Conservation (phyloP, 352 stramenopile species). For the Phytophthora tubulina region DNA sequence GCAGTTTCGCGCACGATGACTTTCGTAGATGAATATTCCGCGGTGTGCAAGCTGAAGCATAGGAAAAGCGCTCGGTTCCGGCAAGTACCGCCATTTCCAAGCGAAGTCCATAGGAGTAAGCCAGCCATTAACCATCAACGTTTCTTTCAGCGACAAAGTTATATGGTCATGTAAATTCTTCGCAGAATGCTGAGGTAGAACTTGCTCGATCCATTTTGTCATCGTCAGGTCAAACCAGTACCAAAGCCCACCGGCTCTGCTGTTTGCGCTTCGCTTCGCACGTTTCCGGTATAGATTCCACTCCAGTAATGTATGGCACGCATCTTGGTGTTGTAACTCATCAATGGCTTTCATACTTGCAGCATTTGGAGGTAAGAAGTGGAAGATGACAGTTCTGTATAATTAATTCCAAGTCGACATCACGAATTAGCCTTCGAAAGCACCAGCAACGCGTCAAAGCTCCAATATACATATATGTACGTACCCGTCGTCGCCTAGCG, state of each 20-base stretch:
- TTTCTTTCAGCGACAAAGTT: constrained; percentile 16
- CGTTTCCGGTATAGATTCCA: constrained; percentile 42
- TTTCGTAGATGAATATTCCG: constrained; percentile 55
- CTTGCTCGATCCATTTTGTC: constrained; percentile 40
- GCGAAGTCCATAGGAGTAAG: constrained; percentile 48
- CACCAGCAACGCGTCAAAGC: neutral
- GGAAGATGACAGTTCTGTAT: constrained; percentile 39
- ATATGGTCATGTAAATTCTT: neutral
- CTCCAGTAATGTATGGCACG: constrained; percentile 40
- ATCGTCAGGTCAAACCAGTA: constrained; percentile 55
- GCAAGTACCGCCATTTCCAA: constrained; percentile 11
- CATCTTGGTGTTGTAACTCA: constrained; percentile 34
- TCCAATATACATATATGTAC: neutral
- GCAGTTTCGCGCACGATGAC: constrained; percentile 31
- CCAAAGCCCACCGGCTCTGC: constrained; percentile 44
- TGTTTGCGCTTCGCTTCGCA: constrained; percentile 25
- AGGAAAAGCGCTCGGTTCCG: constrained; percentile 32
- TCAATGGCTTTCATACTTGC: constrained; percentile 41
- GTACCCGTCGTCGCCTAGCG: constrained; percentile 43
- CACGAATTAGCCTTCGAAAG: constrained; percentile 1
- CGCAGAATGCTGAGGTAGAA: constrained; percentile 12
- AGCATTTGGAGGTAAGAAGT: constrained; percentile 40
- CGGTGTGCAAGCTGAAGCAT: constrained; percentile 48
- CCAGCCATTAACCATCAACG: constrained; percentile 30
- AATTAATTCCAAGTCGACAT: neutral